Evolutionary conservation across 495 filamentous ascomycete genomes (phyloP).

Genomic region (Xylaria telfairii): DNA sequence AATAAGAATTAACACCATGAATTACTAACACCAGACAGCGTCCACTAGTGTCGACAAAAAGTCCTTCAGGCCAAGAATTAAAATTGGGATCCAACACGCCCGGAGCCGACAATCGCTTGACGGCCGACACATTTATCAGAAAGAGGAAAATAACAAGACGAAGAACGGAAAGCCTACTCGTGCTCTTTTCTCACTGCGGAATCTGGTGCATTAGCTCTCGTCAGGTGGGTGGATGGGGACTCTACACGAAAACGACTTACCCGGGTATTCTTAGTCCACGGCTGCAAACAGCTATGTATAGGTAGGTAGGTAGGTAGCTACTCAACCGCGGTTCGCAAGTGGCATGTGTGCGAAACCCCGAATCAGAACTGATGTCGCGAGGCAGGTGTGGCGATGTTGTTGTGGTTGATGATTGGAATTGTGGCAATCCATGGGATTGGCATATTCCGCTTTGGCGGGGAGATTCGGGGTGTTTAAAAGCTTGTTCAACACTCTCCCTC

Average conservation of each 20-base stretch:
- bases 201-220: neutral
- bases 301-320: neutral
- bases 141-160: constrained; percentile 4
- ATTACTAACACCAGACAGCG: constrained; percentile 15
- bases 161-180: neutral
- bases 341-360: neutral
- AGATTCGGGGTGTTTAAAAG: constrained; percentile 20
- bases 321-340: neutral
- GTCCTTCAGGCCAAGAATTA: neutral
- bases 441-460: constrained; percentile 9
- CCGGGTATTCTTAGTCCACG: neutral
- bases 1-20: constrained; percentile 15
- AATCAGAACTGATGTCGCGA: neutral
- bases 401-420: neutral
- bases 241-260: constrained; percentile 11
- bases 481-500: constrained; percentile 5
- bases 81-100: constrained; percentile 22
- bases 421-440: constrained; percentile 3
- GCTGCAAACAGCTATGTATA: neutral
- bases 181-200: constrained; percentile 1
- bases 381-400: constrained; percentile 11
- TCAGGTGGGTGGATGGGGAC: neutral
- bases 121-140: constrained; percentile 12
- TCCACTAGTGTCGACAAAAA: constrained; percentile 1
- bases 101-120: constrained; percentile 16